A percentile compares a stretch with the other conserved stretches of the same genome.
These are phyloP conservation scores for Termitomyces sp. DNA, from an alignment of 768 basidiomycete species.

Conservation along the genomic window DNA sequence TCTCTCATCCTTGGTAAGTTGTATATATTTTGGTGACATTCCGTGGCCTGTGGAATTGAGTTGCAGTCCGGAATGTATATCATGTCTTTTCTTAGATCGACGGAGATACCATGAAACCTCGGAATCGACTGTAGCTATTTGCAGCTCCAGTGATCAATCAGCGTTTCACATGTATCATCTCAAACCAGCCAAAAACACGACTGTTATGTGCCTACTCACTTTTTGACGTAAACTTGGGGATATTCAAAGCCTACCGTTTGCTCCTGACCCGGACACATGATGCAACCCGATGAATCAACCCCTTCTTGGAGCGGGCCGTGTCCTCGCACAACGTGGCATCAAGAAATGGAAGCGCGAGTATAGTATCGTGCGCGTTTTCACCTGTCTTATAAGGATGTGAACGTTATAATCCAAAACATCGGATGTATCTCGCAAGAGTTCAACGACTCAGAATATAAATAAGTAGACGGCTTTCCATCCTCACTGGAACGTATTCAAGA, in stretches of 20 bases:
- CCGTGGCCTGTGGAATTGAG: not conserved
- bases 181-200: too few species aligned
- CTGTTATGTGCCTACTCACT: too few species aligned
- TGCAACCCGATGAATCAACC: slow-evolving; percentile 10
- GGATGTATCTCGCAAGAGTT: slow-evolving; percentile 15
- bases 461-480: not conserved
- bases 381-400: not conserved
- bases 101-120: not conserved
- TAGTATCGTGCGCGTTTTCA: not conserved
- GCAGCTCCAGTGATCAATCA: not conserved
- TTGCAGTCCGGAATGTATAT: not conserved
- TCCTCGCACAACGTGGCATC: not conserved
- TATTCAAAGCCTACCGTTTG: not conserved
- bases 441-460: slow-evolving; percentile 7
- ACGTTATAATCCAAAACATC: slow-evolving; percentile 1
- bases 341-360: not conserved
- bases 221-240: not conserved
- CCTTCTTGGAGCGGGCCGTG: slow-evolving; percentile 10
- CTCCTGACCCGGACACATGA: slow-evolving; percentile 11
- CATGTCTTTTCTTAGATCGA: not conserved
- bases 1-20: not conserved
- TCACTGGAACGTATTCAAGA: not conserved
- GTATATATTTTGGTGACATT: not conserved
- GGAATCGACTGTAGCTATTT: not conserved
- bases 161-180: not conserved